phyloP scores from a whole-genome alignment of 805 yeast species.

The Sungouiella blattae region DNA sequence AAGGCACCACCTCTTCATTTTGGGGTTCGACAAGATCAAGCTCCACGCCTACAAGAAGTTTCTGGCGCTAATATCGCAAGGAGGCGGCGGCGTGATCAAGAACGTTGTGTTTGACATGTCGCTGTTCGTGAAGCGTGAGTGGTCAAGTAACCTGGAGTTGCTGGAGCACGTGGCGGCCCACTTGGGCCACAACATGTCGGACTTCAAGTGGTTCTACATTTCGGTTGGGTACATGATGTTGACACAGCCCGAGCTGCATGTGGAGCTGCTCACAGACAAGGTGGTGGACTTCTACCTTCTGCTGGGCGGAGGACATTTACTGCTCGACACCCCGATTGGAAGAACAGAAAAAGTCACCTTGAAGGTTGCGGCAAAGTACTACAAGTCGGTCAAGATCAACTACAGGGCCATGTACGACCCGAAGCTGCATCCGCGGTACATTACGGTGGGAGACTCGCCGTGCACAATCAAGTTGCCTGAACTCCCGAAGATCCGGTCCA shows the following conservation, averaged over 20 bases:
- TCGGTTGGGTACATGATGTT: constrained; percentile 26
- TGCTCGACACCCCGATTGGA: constrained; percentile 4
- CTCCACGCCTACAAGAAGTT: constrained; percentile 32
- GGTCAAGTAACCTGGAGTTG: constrained; percentile 14
- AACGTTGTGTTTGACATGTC: constrained; percentile 31
- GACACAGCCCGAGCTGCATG: constrained; percentile 15
- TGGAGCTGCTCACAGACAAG: constrained; percentile 26
- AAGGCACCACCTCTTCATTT: constrained; percentile 28
- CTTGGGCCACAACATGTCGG: constrained; percentile 5
- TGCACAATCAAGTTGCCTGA: constrained; percentile 28
- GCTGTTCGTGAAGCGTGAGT: constrained; percentile 28
- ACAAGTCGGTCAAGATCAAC: constrained; percentile 20
- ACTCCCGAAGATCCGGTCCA: constrained; percentile 29
- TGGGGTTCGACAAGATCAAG: constrained; percentile 33
- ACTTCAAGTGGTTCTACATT: constrained; percentile 22
- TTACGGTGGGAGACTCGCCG: constrained; percentile 1
- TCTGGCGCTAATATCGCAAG: constrained; percentile 21
- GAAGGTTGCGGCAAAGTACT: constrained; percentile 22
- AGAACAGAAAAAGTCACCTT: constrained; percentile 12
- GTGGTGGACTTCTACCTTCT: constrained; percentile 30
- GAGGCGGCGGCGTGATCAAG: constrained; percentile 33
- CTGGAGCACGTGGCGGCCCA: constrained; percentile 3
- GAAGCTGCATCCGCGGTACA: constrained; percentile 10
- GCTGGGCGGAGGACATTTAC: constrained; percentile 12
- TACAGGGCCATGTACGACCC: constrained; percentile 20